Conservation (phyloP, 805 yeast genomes). For the Myxozyma nipponensis region DNA sequence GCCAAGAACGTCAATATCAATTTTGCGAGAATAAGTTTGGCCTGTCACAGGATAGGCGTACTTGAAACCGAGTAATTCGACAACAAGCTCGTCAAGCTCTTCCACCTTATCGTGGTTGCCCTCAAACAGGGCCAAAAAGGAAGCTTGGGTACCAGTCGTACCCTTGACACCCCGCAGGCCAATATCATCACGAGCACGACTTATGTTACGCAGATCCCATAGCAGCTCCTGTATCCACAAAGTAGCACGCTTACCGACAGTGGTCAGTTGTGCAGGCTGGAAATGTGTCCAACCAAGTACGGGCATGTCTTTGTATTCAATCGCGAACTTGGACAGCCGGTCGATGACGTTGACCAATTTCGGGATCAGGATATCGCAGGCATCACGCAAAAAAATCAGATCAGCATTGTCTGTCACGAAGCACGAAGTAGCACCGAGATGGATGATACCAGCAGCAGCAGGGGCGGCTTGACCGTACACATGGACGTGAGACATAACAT, state of each 20-base stretch:
- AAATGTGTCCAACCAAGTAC: conserved; percentile 99
- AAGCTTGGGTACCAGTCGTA: conserved; percentile 98
- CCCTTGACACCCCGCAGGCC: conserved; percentile 99
- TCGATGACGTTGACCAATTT: conserved; percentile 94
- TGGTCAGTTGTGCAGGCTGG: conserved; percentile 98
- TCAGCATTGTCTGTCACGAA: conserved; percentile 98
- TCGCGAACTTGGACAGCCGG: conserved; percentile 81
- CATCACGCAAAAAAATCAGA: conserved; percentile 92
- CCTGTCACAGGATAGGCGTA: conserved; percentile 97
- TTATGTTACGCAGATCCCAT: conserved; percentile 96
- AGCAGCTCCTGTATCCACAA: conserved; percentile 95
- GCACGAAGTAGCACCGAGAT: conserved; percentile 97
- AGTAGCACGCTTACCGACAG: conserved; percentile 97
- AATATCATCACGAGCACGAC: conserved; percentile 91
- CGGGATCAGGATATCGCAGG: conserved; percentile 87
- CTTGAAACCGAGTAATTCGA: conserved; percentile 87
- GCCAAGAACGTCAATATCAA: conserved; percentile 88
- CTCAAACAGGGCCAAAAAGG: conserved; percentile 90
- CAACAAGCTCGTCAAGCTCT: conserved; percentile 83
- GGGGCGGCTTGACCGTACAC: conserved; percentile 91
- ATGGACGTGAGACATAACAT: conserved; percentile 99
- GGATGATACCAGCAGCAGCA: conserved; percentile 95
- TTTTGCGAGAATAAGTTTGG: conserved; percentile 98
- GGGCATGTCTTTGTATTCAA: conserved; percentile 90
- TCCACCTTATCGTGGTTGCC: conserved; percentile 98